Evolutionary conservation across 805 yeast species (phyloP).

Genomic region (Wickerhamiella shivajii): DNA sequence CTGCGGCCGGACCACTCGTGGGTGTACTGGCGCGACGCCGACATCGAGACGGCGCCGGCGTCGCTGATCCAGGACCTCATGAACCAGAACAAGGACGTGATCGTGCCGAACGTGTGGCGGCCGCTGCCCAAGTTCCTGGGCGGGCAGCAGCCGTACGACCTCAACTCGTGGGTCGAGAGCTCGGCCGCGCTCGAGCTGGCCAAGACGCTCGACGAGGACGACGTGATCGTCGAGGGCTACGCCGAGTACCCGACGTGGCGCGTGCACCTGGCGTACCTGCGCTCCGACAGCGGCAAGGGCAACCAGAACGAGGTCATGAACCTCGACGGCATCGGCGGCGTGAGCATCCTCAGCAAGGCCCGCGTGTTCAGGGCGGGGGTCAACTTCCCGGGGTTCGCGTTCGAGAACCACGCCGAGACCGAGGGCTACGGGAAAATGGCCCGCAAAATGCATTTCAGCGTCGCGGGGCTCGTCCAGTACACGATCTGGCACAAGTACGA

Average conservation of each 20-base stretch:
- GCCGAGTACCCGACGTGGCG: constrained; percentile 98
- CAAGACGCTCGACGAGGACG: constrained; percentile 64
- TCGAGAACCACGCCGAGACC: constrained; percentile 92
- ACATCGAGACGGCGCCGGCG: constrained; percentile 82
- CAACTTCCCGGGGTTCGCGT: constrained; percentile 93
- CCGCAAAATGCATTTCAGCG: constrained; percentile 73
- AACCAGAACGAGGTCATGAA: constrained; percentile 64
- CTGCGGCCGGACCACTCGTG: constrained; percentile 87
- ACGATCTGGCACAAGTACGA: constrained; percentile 96
- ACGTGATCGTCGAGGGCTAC: constrained; percentile 93
- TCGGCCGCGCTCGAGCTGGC: constrained; percentile 43
- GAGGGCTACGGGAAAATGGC: constrained; percentile 93
- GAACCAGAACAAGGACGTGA: constrained; percentile 85
- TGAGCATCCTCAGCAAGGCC: constrained; percentile 79
- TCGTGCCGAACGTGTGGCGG: constrained; percentile 97
- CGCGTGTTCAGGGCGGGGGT: constrained; percentile 75
- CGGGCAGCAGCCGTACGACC: constrained; percentile 85
- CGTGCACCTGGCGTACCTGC: constrained; percentile 84
- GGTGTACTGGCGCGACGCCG: constrained; percentile 98
- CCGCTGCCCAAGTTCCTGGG: constrained; percentile 89
- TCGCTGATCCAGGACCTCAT: constrained; percentile 83
- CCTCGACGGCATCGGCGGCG: constrained; percentile 96
- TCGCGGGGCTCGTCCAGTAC: constrained; percentile 87
- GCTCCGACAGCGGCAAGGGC: constrained; percentile 92
- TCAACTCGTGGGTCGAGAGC: constrained; percentile 92